Evolutionary conservation across 441 rosid species (phyloP).

Genomic region (Populus hybrid): DNA sequence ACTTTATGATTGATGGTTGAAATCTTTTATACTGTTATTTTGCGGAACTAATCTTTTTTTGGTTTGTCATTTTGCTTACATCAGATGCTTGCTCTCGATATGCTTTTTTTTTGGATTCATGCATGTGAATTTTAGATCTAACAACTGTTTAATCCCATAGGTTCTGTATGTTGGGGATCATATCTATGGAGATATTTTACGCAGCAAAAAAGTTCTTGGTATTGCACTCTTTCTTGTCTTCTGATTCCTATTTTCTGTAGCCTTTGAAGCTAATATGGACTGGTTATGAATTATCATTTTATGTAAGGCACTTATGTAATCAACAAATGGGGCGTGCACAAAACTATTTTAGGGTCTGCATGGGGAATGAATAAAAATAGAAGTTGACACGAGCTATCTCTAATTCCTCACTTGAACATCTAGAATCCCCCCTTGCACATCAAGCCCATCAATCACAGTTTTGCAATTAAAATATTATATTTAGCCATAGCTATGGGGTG

Average conservation of each 20-base stretch:
- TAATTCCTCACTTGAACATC: background rate
- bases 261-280: background rate
- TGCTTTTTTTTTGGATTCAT: too few species aligned
- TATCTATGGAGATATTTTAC: slow-evolving; percentile 94
- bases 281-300: background rate
- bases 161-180: slow-evolving; percentile 99
- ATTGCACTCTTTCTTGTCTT: slow-evolving; percentile 20
- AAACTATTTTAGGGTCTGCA: too few species aligned
- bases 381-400: background rate
- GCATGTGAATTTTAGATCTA: background rate
- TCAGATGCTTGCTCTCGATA: too few species aligned
- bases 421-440: background rate
- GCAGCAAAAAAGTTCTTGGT: slow-evolving; percentile 98
- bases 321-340: background rate
- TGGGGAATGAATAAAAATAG: background rate
- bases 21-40: background rate
- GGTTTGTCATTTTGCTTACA: background rate
- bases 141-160: slow-evolving; percentile 30
- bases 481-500: background rate
- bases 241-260: too few species aligned
- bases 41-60: too few species aligned
- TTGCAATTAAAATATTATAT: background rate
- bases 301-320: background rate
- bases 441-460: background rate
- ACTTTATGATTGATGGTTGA: background rate